Evolutionary conservation across 2,329 filamentous ascomycete genomes (phyloP).

Genomic region (Botrytis galanthina): DNA sequence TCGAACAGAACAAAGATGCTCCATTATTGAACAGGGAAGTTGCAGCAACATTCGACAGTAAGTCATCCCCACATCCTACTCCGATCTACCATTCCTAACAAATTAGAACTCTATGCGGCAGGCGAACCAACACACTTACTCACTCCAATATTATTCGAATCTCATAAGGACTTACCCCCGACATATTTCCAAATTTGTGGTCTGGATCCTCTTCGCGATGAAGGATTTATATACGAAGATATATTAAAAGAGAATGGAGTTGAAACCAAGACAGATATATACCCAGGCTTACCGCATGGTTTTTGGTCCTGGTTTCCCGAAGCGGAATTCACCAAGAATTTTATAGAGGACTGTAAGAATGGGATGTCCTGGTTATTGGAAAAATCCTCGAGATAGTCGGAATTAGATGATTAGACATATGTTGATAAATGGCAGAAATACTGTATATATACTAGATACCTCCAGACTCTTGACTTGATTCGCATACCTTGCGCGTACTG

Average conservation of each 20-base stretch:
- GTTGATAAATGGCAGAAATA: not conserved
- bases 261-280: conserved; percentile 37
- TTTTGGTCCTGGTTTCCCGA: conserved; percentile 37
- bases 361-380: conserved; percentile 13
- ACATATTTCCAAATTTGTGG: conserved; percentile 52
- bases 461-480: not conserved
- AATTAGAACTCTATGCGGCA: not conserved
- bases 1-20: conserved; percentile 44
- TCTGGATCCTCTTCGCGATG: conserved; percentile 51
- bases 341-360: not conserved
- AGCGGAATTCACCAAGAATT: conserved; percentile 28
- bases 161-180: conserved; percentile 42
- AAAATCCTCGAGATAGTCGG: not conserved
- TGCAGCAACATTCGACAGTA: conserved; percentile 35
- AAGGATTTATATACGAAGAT: conserved; percentile 52
- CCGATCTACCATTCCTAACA: not conserved
- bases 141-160: conserved; percentile 40
- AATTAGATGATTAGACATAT: not conserved
- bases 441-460: not conserved
- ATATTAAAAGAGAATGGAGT: conserved; percentile 43
- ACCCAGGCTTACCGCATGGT: conserved; percentile 38
- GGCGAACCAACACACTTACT: conserved; percentile 31
- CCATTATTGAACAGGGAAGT: conserved; percentile 38
- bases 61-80: not conserved
- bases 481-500: not conserved